Conservation (phyloP, 106 monocot genomes). For the Triglochin maritima region DNA sequence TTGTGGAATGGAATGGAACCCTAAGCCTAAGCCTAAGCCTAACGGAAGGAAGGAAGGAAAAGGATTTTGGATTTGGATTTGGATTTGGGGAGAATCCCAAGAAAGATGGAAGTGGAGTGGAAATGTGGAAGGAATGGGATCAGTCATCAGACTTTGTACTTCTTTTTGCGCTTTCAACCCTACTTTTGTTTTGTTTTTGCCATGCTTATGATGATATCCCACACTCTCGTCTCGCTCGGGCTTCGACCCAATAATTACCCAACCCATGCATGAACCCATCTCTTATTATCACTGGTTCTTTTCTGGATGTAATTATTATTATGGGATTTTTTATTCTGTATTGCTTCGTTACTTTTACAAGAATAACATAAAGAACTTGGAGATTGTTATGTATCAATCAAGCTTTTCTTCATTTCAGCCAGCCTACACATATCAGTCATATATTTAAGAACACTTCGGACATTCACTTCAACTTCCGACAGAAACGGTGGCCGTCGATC, state of each 20-base stretch:
- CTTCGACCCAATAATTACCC: too few species aligned
- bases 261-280: neutral
- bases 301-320: neutral
- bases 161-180: neutral
- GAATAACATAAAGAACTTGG: too few species aligned
- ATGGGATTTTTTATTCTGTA: neutral
- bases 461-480: too few species aligned
- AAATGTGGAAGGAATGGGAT: neutral
- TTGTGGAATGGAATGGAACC: too few species aligned
- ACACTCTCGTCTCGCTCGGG: too few species aligned
- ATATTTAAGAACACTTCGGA: too few species aligned
- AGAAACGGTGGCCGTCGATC: too few species aligned
- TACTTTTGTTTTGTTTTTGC: neutral
- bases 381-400: too few species aligned
- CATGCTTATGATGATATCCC: neutral
- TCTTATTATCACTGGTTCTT: neutral
- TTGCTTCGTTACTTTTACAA: too few species aligned
- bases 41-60: neutral
- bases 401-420: too few species aligned
- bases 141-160: neutral
- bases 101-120: neutral
- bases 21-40: too few species aligned
- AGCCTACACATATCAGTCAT: too few species aligned
- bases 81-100: conserved; percentile 3
- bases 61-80: neutral